Evolutionary conservation across 2,329 filamentous ascomycete genomes (phyloP).

Genomic region (Venturia aucupariae): DNA sequence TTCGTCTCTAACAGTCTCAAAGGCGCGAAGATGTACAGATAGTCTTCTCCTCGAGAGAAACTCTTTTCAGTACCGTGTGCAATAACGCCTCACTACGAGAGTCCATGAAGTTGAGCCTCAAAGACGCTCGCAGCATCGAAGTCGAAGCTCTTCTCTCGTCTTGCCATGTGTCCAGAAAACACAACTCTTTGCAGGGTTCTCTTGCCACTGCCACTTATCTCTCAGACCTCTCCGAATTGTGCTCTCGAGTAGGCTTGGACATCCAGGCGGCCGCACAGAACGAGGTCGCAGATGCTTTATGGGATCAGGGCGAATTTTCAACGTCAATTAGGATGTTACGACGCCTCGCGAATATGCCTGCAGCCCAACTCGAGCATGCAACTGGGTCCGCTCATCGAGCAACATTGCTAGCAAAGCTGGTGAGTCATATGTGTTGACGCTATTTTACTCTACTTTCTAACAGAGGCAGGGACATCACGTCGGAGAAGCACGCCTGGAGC

Average conservation of each 20-base stretch:
- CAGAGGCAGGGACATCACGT: constrained; percentile 62
- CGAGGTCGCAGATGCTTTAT: constrained; percentile 81
- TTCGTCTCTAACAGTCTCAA: not conserved
- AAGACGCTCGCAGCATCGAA: constrained; percentile 61
- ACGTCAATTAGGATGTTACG: constrained; percentile 85
- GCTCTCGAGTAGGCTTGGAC: constrained; percentile 60
- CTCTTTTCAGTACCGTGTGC: constrained; percentile 69
- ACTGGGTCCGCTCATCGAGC: constrained; percentile 28
- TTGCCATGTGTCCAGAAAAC: constrained; percentile 66
- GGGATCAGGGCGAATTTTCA: constrained; percentile 86
- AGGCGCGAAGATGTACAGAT: constrained; percentile 59
- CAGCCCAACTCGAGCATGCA: constrained; percentile 1
- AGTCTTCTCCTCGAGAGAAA: constrained; percentile 74
- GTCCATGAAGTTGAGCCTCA: constrained; percentile 50
- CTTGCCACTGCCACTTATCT: constrained; percentile 76
- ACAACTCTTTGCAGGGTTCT: constrained; percentile 77
- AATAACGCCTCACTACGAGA: constrained; percentile 56
- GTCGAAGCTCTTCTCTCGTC: constrained; percentile 67
- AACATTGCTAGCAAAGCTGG: constrained; percentile 74
- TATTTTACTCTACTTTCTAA: constrained; percentile 8
- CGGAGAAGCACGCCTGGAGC: constrained; percentile 82
- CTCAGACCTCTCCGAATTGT: constrained; percentile 64
- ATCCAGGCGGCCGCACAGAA: constrained; percentile 69
- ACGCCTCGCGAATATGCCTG: constrained; percentile 40
- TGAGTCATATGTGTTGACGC: constrained; percentile 26